Conservation (phyloP, 176 grass and related monocot genomes). For the Triticum dicoccoides region DNA sequence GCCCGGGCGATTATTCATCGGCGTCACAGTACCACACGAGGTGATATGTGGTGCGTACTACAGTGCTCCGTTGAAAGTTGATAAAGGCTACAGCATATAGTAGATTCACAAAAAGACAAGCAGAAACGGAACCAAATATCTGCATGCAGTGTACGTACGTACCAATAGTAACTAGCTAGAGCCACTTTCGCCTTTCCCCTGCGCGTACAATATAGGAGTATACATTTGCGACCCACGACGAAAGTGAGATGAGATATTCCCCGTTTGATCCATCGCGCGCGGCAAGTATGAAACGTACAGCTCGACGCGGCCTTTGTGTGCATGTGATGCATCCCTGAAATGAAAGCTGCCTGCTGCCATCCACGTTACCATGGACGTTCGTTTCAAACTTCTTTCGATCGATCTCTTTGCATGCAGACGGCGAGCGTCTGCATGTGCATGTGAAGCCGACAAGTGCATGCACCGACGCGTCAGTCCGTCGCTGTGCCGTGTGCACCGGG, state of each 20-base stretch:
- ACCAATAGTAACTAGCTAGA: too few species aligned
- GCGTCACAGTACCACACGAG: neutral
- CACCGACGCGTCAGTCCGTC: neutral
- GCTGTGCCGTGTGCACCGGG: too few species aligned
- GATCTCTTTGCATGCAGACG: neutral
- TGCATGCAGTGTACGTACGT: too few species aligned
- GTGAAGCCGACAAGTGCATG: slow-evolving; percentile 1
- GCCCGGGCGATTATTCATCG: neutral
- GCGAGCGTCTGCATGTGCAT: neutral
- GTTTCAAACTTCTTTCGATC: neutral
- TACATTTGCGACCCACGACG: too few species aligned
- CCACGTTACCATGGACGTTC: neutral
- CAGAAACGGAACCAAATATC: neutral
- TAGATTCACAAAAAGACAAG: neutral
- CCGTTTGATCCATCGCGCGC: neutral
- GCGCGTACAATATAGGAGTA: too few species aligned
- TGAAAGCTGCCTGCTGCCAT: neutral
- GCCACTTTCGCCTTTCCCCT: neutral
- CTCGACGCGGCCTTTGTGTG: neutral
- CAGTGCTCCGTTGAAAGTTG: neutral
- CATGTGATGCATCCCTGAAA: too few species aligned
- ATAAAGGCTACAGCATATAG: neutral
- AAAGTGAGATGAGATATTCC: neutral
- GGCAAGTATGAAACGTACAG: neutral
- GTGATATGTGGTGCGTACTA: neutral